A percentile compares a stretch with the other conserved stretches of the same genome.
These are phyloP conservation scores for Arabidopsis lyrata DNA, from an alignment of 441 rosid genomes.

Conservation along the genomic window DNA sequence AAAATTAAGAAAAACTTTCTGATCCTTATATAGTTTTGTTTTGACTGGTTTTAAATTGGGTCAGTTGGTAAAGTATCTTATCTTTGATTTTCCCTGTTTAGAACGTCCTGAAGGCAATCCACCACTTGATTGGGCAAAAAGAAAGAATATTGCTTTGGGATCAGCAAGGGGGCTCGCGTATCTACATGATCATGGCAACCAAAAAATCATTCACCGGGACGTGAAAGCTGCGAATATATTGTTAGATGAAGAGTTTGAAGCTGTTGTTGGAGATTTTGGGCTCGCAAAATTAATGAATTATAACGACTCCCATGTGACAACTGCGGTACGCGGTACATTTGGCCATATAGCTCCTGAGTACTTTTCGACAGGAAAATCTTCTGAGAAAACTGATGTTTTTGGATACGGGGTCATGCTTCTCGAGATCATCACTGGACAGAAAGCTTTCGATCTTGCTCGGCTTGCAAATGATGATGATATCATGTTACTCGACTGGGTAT, in stretches of 20 bases:
- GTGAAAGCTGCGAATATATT: conserved; percentile 78
- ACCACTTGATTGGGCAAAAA: conserved; percentile 56
- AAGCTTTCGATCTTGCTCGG: conserved; percentile 82
- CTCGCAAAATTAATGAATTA: conserved; percentile 71
- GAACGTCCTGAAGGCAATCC: conserved; percentile 54
- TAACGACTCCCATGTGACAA: conserved; percentile 69
- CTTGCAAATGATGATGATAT: conserved; percentile 78
- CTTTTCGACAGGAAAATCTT: conserved; percentile 70
- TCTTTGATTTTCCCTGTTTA: conserved; percentile 31
- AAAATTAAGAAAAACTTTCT: no score
- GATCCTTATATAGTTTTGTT: neutral
- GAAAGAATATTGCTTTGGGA: conserved; percentile 65
- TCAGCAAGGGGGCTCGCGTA: conserved; percentile 74
- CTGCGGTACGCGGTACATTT: conserved; percentile 75
- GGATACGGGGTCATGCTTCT: conserved; percentile 85
- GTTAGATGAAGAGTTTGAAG: conserved; percentile 73
- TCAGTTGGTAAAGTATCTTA: neutral
- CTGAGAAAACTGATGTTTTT: conserved; percentile 76
- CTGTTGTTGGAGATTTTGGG: conserved; percentile 78
- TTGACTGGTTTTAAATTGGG: neutral
- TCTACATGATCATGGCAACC: conserved; percentile 70
- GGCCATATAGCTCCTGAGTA: conserved; percentile 79
- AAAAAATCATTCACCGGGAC: conserved; percentile 71
- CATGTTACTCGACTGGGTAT: conserved; percentile 87
- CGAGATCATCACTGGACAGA: conserved; percentile 82